Evolutionary conservation across 169 alveolate genomes (phyloP), one percentile per base, ranked within the genome.

Genomic region (Fabrea salina): DNA sequence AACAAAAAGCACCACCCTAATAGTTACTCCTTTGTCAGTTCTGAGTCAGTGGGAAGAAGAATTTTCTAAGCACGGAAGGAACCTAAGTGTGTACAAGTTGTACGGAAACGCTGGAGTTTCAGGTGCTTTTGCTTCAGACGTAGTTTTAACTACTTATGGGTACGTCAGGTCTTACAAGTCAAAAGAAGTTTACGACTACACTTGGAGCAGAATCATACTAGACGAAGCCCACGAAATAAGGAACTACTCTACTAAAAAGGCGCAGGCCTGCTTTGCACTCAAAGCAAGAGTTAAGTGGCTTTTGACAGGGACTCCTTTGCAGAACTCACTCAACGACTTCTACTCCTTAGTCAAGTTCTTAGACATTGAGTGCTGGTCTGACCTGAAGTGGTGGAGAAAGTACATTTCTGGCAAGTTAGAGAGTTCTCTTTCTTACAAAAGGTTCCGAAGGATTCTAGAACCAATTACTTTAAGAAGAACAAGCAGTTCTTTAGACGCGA

Each of bases 151-250:
- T 5, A 93, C 97, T 56, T 93, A 93, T 85, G 97, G 91, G 50
- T 93, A 93, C 80, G 87, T 93, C 5, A 68, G n/a, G n/a, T n/a
- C n/a, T n/a, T n/a, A n/a, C n/a, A n/a, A n/a, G n/a, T n/a, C n/a
- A n/a, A n/a, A n/a, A n/a, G n/a, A n/a, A n/a, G n/a, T n/a, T n/a
- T n/a, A n/a, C n/a, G n/a, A n/a, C n/a, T n/a, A n/a, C n/a, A n/a
- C n/a, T 25, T 95, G 98, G 67, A 98, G 96, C 79, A 88, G 96
- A 79, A 82, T 97, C 39, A 95, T 97, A 49, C 95, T 97, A 66
- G 99, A 97, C 79, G 99, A 97, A 81, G 99, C 98, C 25, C 99
- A 97, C 79, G 93, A 95, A 53, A 89, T 97, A 67, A 97, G 96
- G 82, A 97, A 97, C 74, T 97, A 94, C 75, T 92, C 89, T 41